These are phyloP conservation scores for Cryptosporidium sp. DNA, from an alignment of 169 alveolate genomes.

Conservation along the genomic window DNA sequence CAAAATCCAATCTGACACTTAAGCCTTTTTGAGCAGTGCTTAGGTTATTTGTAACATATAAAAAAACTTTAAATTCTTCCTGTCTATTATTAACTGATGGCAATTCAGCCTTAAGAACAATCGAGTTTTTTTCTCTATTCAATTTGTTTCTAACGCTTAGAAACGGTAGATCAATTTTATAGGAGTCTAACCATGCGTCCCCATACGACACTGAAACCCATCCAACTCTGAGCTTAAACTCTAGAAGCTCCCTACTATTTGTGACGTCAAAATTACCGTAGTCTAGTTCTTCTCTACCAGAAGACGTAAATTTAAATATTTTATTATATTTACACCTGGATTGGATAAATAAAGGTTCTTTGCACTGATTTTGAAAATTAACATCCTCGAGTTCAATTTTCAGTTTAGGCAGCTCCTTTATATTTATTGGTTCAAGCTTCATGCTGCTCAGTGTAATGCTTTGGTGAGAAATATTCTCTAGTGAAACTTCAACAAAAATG, in stretches of 20 bases:
- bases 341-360: conserved; percentile 28
- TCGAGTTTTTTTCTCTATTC: neutral
- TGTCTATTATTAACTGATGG: conserved; percentile 27
- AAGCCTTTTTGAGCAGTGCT: neutral
- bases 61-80: conserved; percentile 20
- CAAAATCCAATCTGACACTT: conserved; percentile 23
- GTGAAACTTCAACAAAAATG: conserved; percentile 51
- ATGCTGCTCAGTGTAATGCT: conserved; percentile 20
- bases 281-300: neutral
- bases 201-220: conserved; percentile 49
- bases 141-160: neutral
- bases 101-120: neutral
- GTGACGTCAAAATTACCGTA: neutral
- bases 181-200: conserved; percentile 43
- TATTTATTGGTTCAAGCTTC: conserved; percentile 8
- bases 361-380: neutral
- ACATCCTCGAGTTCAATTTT: conserved; percentile 10
- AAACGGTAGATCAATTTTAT: conserved; percentile 17
- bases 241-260: neutral
- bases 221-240: neutral
- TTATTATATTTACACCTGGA: conserved; percentile 37
- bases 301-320: conserved; percentile 2
- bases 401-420: neutral
- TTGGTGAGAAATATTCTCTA: conserved; percentile 69
- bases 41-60: conserved; percentile 20